Conservation (phyloP, 179 eudicot genomes). For the Carnegiea gigantea region DNA sequence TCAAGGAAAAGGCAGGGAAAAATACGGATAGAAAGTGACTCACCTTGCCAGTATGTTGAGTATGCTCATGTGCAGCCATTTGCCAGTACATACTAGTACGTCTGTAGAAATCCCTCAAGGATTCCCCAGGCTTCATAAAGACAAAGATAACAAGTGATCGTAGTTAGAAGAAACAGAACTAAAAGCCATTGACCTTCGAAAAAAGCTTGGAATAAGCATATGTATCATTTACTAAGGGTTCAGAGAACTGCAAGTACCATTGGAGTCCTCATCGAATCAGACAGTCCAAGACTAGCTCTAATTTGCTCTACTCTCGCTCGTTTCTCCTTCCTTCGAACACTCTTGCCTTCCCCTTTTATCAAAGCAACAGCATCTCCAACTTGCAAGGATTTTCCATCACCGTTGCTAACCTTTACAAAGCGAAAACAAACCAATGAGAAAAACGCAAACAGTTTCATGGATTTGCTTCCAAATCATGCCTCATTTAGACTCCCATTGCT, state of each 20-base stretch:
- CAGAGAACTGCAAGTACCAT: slow-evolving; percentile 42
- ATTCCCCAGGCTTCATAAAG: slow-evolving; percentile 83
- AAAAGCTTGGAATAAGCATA: neutral
- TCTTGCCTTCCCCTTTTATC: slow-evolving; percentile 77
- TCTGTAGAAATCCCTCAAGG: slow-evolving; percentile 85
- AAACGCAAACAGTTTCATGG: neutral
- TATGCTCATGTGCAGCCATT: slow-evolving; percentile 99
- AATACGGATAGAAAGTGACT: slow-evolving; percentile 15
- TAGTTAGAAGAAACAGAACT: neutral
- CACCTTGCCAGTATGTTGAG: slow-evolving; percentile 97
- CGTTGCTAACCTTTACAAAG: slow-evolving; percentile 43
- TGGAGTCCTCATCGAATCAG: slow-evolving; percentile 90
- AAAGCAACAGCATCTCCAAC: slow-evolving; percentile 91
- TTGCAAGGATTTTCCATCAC: slow-evolving; percentile 40
- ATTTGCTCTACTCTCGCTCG: slow-evolving; percentile 89
- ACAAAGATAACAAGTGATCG: slow-evolving; percentile 11
- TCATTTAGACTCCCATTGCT: too few relatives aligned
- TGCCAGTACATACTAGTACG: slow-evolving; percentile 96
- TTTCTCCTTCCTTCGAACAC: slow-evolving; percentile 88
- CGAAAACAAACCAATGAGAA: neutral
- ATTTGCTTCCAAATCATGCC: neutral
- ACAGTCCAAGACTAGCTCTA: slow-evolving; percentile 94
- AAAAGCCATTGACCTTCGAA: neutral
- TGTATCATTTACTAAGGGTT: neutral
- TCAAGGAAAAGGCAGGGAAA: neutral